Conservation (phyloP, 2,329 filamentous ascomycete species). For the Boeremia exigua region DNA sequence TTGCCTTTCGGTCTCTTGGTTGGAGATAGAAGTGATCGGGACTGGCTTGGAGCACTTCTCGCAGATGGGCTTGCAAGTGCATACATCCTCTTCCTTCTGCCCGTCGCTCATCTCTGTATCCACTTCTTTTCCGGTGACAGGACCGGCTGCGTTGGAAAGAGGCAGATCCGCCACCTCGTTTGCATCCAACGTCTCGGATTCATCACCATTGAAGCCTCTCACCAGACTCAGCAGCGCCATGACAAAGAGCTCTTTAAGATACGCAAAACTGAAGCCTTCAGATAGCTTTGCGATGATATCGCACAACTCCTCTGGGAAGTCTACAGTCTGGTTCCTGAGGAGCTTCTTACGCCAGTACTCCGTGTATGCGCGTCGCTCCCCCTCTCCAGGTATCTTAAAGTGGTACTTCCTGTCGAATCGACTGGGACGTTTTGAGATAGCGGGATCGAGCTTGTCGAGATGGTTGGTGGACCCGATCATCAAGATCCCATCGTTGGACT, state of each 20-base stretch:
- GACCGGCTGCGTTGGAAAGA: not conserved
- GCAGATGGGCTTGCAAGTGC: conserved; percentile 27
- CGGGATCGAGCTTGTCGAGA: conserved; percentile 69
- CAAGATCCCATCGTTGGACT: conserved; percentile 71
- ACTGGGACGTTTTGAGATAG: conserved; percentile 56
- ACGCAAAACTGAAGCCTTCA: conserved; percentile 51
- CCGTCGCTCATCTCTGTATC: conserved; percentile 10
- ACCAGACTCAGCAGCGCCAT: conserved; percentile 46
- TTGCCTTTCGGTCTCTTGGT: conserved; percentile 4
- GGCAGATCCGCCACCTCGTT: conserved; percentile 30
- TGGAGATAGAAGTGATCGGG: not conserved
- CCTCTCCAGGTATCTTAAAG: conserved; percentile 46
- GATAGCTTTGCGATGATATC: conserved; percentile 43
- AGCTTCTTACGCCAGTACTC: conserved; percentile 52
- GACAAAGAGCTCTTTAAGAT: conserved; percentile 52
- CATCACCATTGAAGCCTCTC: conserved; percentile 33
- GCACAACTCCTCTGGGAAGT: conserved; percentile 48
- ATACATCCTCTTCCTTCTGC: conserved; percentile 12
- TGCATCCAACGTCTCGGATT: conserved; percentile 31
- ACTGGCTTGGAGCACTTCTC: conserved; percentile 27
- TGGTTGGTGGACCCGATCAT: conserved; percentile 69
- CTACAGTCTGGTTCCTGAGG: conserved; percentile 36
- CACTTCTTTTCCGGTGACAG: not conserved
- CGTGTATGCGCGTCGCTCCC: conserved; percentile 47
- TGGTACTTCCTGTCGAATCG: conserved; percentile 55